A percentile compares a stretch with the other conserved stretches of the same genome.
phyloP scores from a whole-genome alignment of 1,284 basidiomycete genomes.

The Ustilago tritici region DNA sequence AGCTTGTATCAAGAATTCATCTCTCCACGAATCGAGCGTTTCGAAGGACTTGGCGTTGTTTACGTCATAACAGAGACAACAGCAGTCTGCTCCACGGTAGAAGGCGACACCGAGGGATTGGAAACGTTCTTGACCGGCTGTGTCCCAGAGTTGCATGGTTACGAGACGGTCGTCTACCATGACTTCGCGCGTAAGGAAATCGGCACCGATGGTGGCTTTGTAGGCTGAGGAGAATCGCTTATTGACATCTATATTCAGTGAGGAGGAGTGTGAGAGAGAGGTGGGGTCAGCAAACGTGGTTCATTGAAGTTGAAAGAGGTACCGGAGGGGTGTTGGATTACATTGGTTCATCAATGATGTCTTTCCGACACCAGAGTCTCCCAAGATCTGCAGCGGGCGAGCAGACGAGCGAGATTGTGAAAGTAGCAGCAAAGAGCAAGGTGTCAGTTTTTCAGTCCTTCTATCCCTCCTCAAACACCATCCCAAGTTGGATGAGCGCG shows the following conservation, averaged over 20 bases:
- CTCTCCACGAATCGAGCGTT: constrained; percentile 73
- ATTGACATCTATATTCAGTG: constrained; percentile 80
- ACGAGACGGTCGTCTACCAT: constrained; percentile 98
- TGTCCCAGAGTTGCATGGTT: constrained; percentile 99
- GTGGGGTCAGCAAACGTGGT: not conserved
- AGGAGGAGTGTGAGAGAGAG: not conserved
- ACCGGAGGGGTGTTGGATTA: constrained; percentile 27
- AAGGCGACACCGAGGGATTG: constrained; percentile 98
- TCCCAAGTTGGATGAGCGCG: not conserved
- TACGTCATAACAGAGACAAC: constrained; percentile 94
- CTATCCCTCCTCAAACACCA: not conserved
- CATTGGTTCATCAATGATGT: constrained; percentile 99
- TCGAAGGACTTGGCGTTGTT: constrained; percentile 99
- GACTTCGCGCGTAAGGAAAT: constrained; percentile 90
- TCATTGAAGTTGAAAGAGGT: not conserved
- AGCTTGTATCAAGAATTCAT: constrained; percentile 75
- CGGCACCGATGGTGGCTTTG: constrained; percentile 75
- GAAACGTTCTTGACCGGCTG: constrained; percentile 98
- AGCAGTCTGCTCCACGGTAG: constrained; percentile 99
- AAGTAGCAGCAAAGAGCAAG: not conserved
- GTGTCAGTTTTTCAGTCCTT: constrained; percentile 7
- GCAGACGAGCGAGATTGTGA: not conserved
- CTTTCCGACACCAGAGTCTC: constrained; percentile 84
- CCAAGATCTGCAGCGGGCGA: constrained; percentile 50
- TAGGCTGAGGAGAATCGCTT: constrained; percentile 99